Evolutionary conservation across 139 green algal genomes (phyloP).

Genomic region (Tetratostichococcus sp.): DNA sequence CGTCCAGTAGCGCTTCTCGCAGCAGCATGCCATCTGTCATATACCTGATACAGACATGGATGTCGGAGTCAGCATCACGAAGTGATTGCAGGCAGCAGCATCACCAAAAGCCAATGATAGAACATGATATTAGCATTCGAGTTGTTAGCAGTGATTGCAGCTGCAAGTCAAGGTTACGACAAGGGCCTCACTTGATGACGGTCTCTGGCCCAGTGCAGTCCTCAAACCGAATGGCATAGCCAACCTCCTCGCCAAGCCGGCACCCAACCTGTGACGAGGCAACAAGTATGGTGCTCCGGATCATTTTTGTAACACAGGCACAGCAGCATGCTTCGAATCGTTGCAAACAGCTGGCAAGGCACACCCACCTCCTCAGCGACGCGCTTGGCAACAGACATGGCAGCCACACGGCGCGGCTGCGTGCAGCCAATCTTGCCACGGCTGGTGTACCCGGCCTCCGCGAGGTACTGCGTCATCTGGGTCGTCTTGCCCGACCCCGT

Average conservation of each 20-base stretch:
- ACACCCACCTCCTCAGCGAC: conserved; percentile 88
- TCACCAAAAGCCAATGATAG: no score
- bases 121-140: no score
- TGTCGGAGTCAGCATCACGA: no score
- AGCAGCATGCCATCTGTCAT: conserved; percentile 92
- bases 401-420: conserved; percentile 92
- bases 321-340: no score
- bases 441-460: conserved; percentile 77
- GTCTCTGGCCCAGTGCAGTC: conserved; percentile 85
- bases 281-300: no score
- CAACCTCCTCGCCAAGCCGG: conserved; percentile 81
- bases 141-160: no score
- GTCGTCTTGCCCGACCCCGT: conserved; percentile 97
- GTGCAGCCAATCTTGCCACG: conserved; percentile 84
- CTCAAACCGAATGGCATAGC: conserved; percentile 98
- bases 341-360: no score
- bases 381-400: conserved; percentile 94
- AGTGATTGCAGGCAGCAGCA: no score
- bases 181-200: conserved; percentile 91
- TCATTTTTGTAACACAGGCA: no score
- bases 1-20: conserved; percentile 85
- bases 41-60: conserved; percentile 22
- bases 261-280: conserved; percentile 47
- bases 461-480: conserved; percentile 98
- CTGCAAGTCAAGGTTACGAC: no score